These are phyloP conservation scores for Mycena crocata DNA, from an alignment of 768 basidiomycete species.

Conservation along the genomic window DNA sequence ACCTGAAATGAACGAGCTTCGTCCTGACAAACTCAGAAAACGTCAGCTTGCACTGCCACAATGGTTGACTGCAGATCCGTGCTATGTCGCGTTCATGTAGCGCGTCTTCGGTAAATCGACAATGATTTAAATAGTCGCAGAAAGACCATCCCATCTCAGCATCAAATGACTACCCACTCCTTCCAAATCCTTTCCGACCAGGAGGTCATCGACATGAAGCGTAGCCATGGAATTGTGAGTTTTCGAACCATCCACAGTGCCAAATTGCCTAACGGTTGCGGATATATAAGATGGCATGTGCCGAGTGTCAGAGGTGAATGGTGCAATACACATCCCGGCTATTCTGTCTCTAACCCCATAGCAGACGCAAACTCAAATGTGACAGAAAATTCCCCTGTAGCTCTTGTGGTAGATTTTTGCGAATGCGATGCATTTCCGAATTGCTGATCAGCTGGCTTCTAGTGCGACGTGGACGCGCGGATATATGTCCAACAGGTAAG, in stretches of 20 bases:
- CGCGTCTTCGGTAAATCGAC: too few relatives aligned
- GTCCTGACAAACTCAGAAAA: too few relatives aligned
- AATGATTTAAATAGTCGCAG: too few relatives aligned
- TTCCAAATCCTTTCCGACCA: constrained; percentile 9
- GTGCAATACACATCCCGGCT: too few relatives aligned
- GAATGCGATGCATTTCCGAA: neutral
- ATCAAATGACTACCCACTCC: neutral
- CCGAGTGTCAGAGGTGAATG: constrained; percentile 6
- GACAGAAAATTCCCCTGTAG: constrained; percentile 11
- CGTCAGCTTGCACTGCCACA: too few relatives aligned
- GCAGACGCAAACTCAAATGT: constrained; percentile 8
- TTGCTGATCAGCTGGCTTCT: neutral
- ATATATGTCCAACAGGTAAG: constrained; percentile 12
- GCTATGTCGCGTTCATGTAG: too few relatives aligned
- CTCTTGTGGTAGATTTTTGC: neutral
- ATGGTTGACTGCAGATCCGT: too few relatives aligned
- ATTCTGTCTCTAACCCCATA: neutral
- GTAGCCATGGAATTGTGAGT: neutral
- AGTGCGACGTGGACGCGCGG: constrained; percentile 5
- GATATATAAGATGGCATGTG: neutral
- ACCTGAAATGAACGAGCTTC: too few relatives aligned
- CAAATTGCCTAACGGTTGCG: neutral
- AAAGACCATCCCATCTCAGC: too few relatives aligned
- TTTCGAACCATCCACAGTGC: neutral
- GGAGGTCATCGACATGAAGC: constrained; percentile 15